Evolutionary conservation across 2,329 filamentous ascomycete genomes (phyloP), one percentile per base, ranked within the genome.

Genomic region (Catunica adiposa): DNA sequence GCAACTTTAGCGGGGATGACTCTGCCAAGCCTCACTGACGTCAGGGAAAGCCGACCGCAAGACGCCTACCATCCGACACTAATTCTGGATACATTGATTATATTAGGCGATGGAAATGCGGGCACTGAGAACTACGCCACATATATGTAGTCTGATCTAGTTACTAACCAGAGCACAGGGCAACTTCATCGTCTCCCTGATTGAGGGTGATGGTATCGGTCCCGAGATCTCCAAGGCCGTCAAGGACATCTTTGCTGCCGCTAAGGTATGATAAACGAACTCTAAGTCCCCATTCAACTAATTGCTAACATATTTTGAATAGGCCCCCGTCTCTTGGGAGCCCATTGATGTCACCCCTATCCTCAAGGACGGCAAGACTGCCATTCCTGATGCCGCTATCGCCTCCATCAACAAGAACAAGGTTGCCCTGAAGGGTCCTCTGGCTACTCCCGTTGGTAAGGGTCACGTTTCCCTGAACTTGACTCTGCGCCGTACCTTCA

Each of bases 391-490:
- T 66, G 86, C 83, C 61, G 89, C 92, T 64, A 97, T 98, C 68
- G 80, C 85, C 68, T 96, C 88, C 71, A 89, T 98, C 68, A 80
- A 84, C 71, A 85, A 80, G 74, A 98, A 97, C 78, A 94, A 89
- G 76, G 87, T 98, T 66, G 92, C 94, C 61, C 83, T 98, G 62
- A 98, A 98, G 80, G 92, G 94, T 62, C 94, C 94, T 65, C 83
- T 98, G 62, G 94, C 94, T 64, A 98, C 92, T 2, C 92, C 92
- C 61, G 82, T 98, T 66, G 92, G 94, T 72, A 98, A 97, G 79
- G 92, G 92, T 67, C 92, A 98, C 75, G 90, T 98, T 70, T 97
- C 92, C 58, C 86, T 98, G 64, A 98, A 98, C 80, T 78, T 98
- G 62, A 98, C 92, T 59, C 89, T 98, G 66, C 90, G 92, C 69